These are phyloP conservation scores for Fusarium avenaceum DNA, from an alignment of 2,329 filamentous ascomycete genomes.

Conservation along the genomic window DNA sequence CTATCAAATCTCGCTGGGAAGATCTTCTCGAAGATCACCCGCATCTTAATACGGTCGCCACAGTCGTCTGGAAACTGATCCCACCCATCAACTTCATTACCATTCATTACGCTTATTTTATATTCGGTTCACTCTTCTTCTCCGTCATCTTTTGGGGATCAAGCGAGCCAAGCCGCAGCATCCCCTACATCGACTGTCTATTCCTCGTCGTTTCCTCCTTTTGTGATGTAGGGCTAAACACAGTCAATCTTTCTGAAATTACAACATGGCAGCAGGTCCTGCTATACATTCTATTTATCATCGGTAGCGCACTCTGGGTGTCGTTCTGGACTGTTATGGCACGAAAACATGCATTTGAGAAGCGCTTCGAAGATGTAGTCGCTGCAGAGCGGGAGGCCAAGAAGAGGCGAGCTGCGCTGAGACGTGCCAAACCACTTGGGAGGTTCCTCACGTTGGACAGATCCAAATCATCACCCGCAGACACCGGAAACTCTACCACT, in stretches of 20 bases:
- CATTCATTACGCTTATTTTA: slow-evolving; percentile 77
- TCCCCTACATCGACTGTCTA: slow-evolving; percentile 74
- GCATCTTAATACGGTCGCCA: slow-evolving; percentile 20
- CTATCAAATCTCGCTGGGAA: slow-evolving; percentile 41
- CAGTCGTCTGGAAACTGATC: slow-evolving; percentile 33
- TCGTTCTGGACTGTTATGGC: slow-evolving; percentile 73
- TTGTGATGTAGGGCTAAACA: slow-evolving; percentile 77
- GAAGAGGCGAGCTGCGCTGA: slow-evolving; percentile 38
- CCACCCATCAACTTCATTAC: slow-evolving; percentile 72
- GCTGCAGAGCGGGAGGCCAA: slow-evolving; percentile 55
- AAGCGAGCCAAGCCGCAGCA: slow-evolving; percentile 63
- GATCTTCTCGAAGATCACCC: slow-evolving; percentile 43
- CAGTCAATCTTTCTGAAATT: slow-evolving; percentile 72
- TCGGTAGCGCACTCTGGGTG: slow-evolving; percentile 77
- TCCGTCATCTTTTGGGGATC: slow-evolving; percentile 73
- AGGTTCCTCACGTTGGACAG: slow-evolving; percentile 43
- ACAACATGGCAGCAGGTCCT: slow-evolving; percentile 77
- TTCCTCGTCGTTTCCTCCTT: slow-evolving; percentile 77
- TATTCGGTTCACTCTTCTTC: slow-evolving; percentile 65
- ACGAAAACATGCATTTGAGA: slow-evolving; percentile 72
- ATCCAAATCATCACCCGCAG: slow-evolving; percentile 38
- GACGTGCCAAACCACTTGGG: slow-evolving; percentile 32
- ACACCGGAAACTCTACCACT: not conserved
- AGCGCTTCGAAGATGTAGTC: slow-evolving; percentile 68
- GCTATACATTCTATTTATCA: slow-evolving; percentile 73